Base-by-base conservation (phyloP, 768 basidiomycete genomes). In the Xerocomus potaroensis region DNA sequence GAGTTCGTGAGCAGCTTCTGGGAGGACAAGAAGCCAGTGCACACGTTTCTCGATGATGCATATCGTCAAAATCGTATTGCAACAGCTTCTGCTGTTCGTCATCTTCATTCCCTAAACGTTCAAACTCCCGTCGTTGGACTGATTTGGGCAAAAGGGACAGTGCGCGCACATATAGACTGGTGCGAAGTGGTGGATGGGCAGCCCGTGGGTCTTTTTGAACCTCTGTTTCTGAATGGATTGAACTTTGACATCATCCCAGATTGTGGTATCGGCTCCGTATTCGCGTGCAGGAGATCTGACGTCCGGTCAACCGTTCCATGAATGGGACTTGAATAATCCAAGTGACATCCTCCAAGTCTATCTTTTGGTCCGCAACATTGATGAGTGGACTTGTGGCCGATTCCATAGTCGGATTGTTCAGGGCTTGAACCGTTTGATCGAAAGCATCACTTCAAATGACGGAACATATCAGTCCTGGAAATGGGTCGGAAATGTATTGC, bases 11-110 rank as follows among this genome's bases (percentile, higher is more conserved):
- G 79, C 53, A 72, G 73, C 45, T 62, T 80, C 41, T 79, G 75
- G 75, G 78, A 81, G 54, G 78, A 81, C 62, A 81, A 81, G 68
- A 81, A 80, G 45, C 74, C 76, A 0, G 63, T 70, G 10, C 74
- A 79, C 36, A 55, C 66, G 5, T 58, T 76, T 50, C 67, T 77
- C 2, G 77, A 75, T 36, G 72, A 75, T 46, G 79, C 80, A 1
- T 78, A 78, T 55, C 63, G 80, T 19, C 79, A 80, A 59, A 81
- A 81, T 55, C 65, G 80, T 22, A 78, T 81, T 66, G 65, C 78
- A 1, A 78, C 77, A 4, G 69, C 78, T 10, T 68, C 76, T 4
- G 71, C 71, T 5, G 70, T 66, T 2, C 71, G 79, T 2, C 79
- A 80, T 54, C 61, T 79, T 19, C 69, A 77, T 41, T 74, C 77